Base-by-base conservation (phyloP, 2,329 filamentous ascomycete genomes). In the Aspergillus ustus region DNA sequence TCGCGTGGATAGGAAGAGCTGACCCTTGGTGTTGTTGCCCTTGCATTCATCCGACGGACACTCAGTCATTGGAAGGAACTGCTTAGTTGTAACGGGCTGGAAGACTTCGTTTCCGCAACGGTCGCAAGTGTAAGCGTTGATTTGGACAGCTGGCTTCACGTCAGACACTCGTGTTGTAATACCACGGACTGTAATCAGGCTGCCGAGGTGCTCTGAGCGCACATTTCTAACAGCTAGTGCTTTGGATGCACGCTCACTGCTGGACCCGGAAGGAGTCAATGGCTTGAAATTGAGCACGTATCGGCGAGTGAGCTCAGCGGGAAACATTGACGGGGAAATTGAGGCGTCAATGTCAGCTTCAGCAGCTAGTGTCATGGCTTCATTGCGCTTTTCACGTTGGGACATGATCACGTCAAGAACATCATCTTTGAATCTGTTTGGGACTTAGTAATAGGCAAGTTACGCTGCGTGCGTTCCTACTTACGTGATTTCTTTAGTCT, bases 231-330 rank as follows among this genome's bases (percentile, higher is more conserved):
- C 95, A n/a, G 95, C 93, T 62, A 98, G 81, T 2, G 88, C 86
- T 72, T 90, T 90, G 51, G 76, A 78, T 51, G 73, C 78, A 57
- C 82, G 82, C 58, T 85, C 82, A 55, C 86, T 86, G 70, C 85
- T 88, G 29, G 90, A 89, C 7, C 84, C 84, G 8, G 89, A 88
- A 3, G 89, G 85, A n/a, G 91, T 91, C 63, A 91, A 84, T 20
- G 95, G 94, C 82, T 96, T 97, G 83, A 99, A 97, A 74, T 96
- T 94, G 61, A 99, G 87, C 0, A 93, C 96, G 79, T 99, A 99
- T 75, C 95, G 88, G 63, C 95, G 89, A 5, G 92, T 97, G 57
- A 99, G 87, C 72, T 96, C 92, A 7, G 94, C 87, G 17, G 95
- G 96, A 73, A 98, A 99, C 67, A 93, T 89, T 59, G 92, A 88